Conservation (phyloP, 768 basidiomycete species). For the Neoboletus subvelutipes region DNA sequence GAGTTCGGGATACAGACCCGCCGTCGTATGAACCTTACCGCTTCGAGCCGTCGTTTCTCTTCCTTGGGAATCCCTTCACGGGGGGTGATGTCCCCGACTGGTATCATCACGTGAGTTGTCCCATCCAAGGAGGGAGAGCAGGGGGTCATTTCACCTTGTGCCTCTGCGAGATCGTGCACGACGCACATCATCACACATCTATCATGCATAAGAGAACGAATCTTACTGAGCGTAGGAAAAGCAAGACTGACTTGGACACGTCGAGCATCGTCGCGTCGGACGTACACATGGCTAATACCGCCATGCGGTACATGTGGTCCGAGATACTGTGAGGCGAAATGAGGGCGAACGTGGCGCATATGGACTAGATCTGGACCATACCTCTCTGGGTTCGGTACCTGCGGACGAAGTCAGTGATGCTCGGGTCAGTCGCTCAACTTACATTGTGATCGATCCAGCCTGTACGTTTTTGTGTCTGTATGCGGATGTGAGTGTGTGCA, state of each 20-base stretch:
- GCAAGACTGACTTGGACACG: slow-evolving; percentile 58
- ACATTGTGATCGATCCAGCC: slow-evolving; percentile 86
- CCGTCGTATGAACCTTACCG: slow-evolving; percentile 39
- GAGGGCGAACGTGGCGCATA: background rate
- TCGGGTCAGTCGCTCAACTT: background rate
- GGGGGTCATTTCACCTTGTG: slow-evolving; percentile 56
- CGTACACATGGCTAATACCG: slow-evolving; percentile 85
- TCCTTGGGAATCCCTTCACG: slow-evolving; percentile 80
- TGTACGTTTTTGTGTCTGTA: slow-evolving; percentile 89
- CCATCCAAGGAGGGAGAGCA: background rate
- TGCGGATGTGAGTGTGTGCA: background rate
- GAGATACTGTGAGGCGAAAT: slow-evolving; percentile 58
- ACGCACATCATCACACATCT: slow-evolving; percentile 86
- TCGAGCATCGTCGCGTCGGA: slow-evolving; percentile 66
- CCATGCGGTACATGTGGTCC: slow-evolving; percentile 98
- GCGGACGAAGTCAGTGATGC: slow-evolving; percentile 8
- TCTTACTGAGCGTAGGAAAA: no score
- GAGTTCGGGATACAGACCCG: background rate
- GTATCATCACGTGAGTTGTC: background rate
- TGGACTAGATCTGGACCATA: slow-evolving; percentile 22
- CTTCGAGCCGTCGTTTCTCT: slow-evolving; percentile 77
- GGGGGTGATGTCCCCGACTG: slow-evolving; percentile 93
- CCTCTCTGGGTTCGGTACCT: slow-evolving; percentile 90
- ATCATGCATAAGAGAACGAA: background rate
- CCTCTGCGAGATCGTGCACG: slow-evolving; percentile 96